Percentiles rank a stretch among this genome's conserved stretches.
Conservation (phyloP, 352 stramenopile genomes). For the Hyaloperonospora arabidopsidis region DNA sequence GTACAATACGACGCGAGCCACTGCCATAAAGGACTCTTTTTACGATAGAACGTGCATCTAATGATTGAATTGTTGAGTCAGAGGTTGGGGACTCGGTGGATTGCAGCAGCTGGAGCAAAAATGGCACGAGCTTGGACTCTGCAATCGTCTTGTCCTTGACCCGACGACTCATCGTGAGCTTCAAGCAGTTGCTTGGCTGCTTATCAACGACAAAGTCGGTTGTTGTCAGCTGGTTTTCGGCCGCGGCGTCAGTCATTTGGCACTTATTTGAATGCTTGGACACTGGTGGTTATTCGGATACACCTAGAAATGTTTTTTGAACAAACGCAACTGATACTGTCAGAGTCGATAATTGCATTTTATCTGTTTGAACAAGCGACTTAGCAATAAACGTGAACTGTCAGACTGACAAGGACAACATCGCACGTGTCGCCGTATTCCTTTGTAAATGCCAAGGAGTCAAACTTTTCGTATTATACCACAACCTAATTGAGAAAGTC, state of each 20-base stretch:
- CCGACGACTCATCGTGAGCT: conserved; percentile 65
- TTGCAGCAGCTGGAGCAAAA: conserved; percentile 31
- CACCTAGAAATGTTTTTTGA: too few relatives aligned
- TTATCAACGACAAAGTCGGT: conserved; percentile 47
- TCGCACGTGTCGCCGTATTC: too few relatives aligned
- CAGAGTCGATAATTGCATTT: background rate
- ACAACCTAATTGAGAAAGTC: too few relatives aligned
- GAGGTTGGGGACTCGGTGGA: too few relatives aligned
- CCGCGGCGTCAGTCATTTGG: conserved; percentile 1
- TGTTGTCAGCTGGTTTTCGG: conserved; percentile 14
- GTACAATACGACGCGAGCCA: conserved; percentile 42
- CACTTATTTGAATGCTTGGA: background rate
- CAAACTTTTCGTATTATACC: too few relatives aligned
- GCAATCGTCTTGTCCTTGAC: conserved; percentile 46
- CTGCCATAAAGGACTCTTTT: conserved; percentile 50
- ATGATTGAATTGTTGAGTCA: too few relatives aligned
- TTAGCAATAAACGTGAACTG: too few relatives aligned
- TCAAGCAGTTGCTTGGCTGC: conserved; percentile 46
- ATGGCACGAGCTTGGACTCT: conserved; percentile 41
- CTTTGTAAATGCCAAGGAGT: too few relatives aligned
- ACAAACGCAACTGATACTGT: background rate
- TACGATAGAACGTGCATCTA: too few relatives aligned
- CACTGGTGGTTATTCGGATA: background rate
- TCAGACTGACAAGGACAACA: too few relatives aligned
- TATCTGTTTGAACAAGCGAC: too few relatives aligned